A percentile compares a stretch with the other conserved stretches of the same genome.
These are phyloP conservation scores for Solanum tacnaense DNA, from an alignment of 257 asterid genomes.

Conservation along the genomic window DNA sequence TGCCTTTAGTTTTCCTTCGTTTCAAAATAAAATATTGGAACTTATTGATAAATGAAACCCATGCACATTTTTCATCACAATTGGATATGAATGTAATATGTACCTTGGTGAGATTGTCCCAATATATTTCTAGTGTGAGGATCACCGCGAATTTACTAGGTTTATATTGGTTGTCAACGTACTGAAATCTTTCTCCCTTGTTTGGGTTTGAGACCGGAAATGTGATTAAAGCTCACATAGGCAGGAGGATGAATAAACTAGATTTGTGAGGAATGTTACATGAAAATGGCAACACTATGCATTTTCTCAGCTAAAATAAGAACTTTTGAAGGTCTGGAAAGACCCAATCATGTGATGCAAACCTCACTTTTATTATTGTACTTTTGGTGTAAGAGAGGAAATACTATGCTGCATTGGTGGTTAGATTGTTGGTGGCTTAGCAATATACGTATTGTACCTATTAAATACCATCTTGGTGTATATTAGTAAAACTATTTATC, in stretches of 20 bases:
- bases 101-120: not conserved
- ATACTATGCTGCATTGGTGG: not conserved
- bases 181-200: not conserved
- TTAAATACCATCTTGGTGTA: not conserved
- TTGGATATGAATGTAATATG: not conserved
- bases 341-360: not conserved
- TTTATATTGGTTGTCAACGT: not conserved
- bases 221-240: not conserved
- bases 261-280: not conserved
- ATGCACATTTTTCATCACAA: not conserved
- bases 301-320: not conserved
- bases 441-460: not conserved
- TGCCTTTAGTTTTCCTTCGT: not conserved
- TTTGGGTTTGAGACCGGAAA: not conserved
- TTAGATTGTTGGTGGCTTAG: not conserved
- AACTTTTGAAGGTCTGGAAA: not conserved
- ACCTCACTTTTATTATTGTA: not conserved
- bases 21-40: not conserved
- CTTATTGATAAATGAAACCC: not conserved
- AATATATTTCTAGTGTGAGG: not conserved
- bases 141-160: not conserved
- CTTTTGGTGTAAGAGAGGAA: not conserved
- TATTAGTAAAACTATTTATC: not conserved
- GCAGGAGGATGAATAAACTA: not conserved
- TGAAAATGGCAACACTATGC: not conserved